phyloP scores from a whole-genome alignment of 306 rosid genomes.

The Aeschynomene evenia region DNA sequence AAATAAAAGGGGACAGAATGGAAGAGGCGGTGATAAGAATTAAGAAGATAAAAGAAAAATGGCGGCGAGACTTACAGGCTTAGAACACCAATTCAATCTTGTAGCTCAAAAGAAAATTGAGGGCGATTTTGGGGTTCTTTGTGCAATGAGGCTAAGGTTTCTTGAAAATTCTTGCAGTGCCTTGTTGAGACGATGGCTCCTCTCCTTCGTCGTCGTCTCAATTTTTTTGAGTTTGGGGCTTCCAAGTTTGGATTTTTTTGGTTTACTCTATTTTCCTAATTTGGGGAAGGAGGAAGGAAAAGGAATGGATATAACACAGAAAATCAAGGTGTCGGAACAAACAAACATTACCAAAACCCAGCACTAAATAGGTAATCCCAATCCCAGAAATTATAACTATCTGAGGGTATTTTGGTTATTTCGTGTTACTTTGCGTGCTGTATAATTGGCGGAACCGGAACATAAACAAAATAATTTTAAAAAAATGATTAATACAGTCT shows the following conservation, averaged over 20 bases:
- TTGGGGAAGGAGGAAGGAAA: too few relatives aligned
- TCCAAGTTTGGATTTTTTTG: constrained; percentile 26
- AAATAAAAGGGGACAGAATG: neutral
- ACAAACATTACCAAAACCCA: neutral
- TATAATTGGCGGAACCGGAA: neutral
- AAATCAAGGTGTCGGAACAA: neutral
- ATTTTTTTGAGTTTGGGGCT: neutral
- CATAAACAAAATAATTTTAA: too few relatives aligned
- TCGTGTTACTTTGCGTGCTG: neutral
- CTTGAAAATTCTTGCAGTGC: neutral
- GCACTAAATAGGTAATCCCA: constrained; percentile 36
- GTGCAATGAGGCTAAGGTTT: neutral
- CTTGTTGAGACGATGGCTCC: neutral
- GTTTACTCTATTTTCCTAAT: neutral
- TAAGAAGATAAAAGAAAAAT: too few relatives aligned
- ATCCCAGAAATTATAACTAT: neutral
- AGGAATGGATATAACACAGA: constrained; percentile 6
- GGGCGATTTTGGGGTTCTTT: neutral
- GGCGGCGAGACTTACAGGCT: constrained; percentile 27
- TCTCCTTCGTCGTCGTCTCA: neutral
- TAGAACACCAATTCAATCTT: constrained; percentile 16
- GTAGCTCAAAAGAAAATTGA: constrained; percentile 35
- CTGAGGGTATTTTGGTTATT: constrained; percentile 23
- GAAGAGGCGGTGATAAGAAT: neutral
- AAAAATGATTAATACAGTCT: too few relatives aligned